Conservation (phyloP, 129 eudicot species). For the Tanacetum coccineum region DNA sequence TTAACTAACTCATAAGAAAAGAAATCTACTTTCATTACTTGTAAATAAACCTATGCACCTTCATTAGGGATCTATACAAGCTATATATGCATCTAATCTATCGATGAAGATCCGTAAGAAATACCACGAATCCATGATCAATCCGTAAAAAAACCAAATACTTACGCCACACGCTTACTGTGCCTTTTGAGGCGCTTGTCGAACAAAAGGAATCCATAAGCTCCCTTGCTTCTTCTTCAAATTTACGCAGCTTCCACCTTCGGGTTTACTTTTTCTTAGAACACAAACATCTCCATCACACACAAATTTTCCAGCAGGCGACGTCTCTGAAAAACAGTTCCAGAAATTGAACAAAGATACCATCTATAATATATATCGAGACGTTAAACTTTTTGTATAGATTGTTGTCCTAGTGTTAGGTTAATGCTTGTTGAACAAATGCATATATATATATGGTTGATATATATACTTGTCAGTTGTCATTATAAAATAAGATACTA, state of each 20-base stretch:
- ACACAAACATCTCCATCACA: slow-evolving; percentile 39
- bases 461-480: neutral
- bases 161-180: neutral
- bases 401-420: neutral
- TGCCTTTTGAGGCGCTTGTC: slow-evolving; percentile 19
- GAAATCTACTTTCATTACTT: too few species aligned
- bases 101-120: too few species aligned
- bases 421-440: slow-evolving; percentile 5
- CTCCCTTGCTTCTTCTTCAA: slow-evolving; percentile 31
- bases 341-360: slow-evolving; percentile 28
- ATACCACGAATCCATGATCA: too few species aligned
- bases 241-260: neutral
- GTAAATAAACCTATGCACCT: too few species aligned
- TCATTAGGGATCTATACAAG: too few species aligned
- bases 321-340: slow-evolving; percentile 32
- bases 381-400: neutral
- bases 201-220: slow-evolving; percentile 30
- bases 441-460: neutral
- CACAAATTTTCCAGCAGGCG: slow-evolving; percentile 29
- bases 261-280: slow-evolving; percentile 24
- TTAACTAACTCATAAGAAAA: too few species aligned
- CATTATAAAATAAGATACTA: too few species aligned
- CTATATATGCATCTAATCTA: too few species aligned
- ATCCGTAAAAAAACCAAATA: neutral
- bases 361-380: slow-evolving; percentile 4